Evolutionary conservation across 2,329 filamentous ascomycete genomes (phyloP), one percentile per base, ranked within the genome.

Genomic region (Alternaria rosae): DNA sequence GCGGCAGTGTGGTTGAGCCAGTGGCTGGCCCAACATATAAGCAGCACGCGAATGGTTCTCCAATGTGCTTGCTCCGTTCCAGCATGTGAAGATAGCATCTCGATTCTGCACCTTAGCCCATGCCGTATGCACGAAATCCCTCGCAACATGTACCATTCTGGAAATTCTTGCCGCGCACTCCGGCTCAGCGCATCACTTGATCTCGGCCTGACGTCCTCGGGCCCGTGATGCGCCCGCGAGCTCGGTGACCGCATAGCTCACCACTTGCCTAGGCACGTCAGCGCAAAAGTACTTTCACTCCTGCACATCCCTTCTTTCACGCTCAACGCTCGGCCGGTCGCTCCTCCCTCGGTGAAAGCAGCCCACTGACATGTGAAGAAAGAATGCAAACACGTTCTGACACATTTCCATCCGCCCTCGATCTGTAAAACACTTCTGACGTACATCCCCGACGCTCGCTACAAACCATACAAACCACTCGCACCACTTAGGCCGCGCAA

Each of bases 131-230:
- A 17, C 23, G 3, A n/a, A 8, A 13, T 25, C 7, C 35, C 25
- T 25, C 38, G 7, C 25, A 11, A 15, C 21, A 45, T 26, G 51
- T 9, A 8, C 11, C 12, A 17, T 15, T 41, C 25, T 30, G 15
- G n/a, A 43, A 30, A 21, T 44, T 28, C 30, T n/a, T 45, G 57
- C 62, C 67, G 70, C 68, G 60, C 65, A 61, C 58, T 60, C 67
- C 70, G 69, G 70, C 66, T 58, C 55, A 68, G 50, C 54, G 32
- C 43, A 61, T 48, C 68, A 57, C 67, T 69, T 71, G 69, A 71
- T 68, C 66, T 26, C 55, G 62, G 57, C 32, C 55, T 42, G 59
- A 48, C 56, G 59, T 59, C 62, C 59, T 55, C 56, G 54, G 55
- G 53, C 48, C 53, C 45, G 58, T 51, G 58, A 59, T 51, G 58